phyloP scores from a whole-genome alignment of 73 alveolate genomes.

The Paramecium sexaurelia region DNA sequence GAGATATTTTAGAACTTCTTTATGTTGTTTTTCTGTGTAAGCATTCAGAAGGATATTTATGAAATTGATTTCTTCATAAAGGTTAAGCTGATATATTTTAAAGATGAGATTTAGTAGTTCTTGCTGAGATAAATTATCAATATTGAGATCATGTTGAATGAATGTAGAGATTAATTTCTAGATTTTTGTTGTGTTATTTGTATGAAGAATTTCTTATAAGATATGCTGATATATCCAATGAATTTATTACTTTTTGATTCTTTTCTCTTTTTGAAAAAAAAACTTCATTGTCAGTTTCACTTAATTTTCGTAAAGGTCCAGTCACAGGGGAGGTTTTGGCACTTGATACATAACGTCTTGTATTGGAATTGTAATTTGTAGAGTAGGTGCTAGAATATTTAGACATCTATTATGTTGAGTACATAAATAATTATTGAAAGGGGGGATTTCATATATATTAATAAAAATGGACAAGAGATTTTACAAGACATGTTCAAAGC shows the following conservation, averaged over 20 bases:
- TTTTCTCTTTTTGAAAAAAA: background rate
- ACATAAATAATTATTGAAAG: background rate
- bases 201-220: background rate
- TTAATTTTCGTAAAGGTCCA: background rate
- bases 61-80: background rate
- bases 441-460: background rate
- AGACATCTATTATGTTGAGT: background rate
- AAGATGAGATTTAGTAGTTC: background rate
- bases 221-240: background rate
- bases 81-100: background rate
- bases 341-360: background rate
- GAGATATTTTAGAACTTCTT: conserved; percentile 8
- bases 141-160: background rate
- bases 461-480: conserved; percentile 35
- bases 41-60: background rate
- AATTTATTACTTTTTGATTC: background rate
- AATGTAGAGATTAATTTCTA: background rate
- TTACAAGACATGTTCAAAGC: conserved; percentile 48
- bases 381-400: background rate
- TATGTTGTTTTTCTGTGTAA: background rate
- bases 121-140: background rate
- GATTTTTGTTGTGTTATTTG: background rate
- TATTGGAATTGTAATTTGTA: background rate
- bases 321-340: background rate
- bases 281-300: background rate